Percentiles rank a stretch among this genome's conserved stretches.
Conservation (phyloP, 2,329 filamentous ascomycete genomes). For the Atkinsonella hypoxylon region DNA sequence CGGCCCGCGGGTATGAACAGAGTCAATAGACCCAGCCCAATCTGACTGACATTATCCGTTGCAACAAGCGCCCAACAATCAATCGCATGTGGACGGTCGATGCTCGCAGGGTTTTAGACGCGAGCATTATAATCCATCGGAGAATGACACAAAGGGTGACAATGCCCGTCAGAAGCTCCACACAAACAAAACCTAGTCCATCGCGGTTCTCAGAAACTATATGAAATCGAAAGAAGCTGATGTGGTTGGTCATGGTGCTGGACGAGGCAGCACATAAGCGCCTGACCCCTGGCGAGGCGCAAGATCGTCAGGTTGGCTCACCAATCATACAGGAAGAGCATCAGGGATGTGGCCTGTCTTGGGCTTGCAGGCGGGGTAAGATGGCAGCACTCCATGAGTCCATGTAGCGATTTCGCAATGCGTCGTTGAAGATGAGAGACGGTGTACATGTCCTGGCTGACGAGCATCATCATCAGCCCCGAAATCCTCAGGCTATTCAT, state of each 20-base stretch:
- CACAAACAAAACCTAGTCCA: too few relatives aligned
- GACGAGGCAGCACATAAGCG: slow-evolving; percentile 14
- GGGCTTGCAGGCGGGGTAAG: slow-evolving; percentile 5
- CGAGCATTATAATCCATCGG: background rate
- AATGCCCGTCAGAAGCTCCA: background rate
- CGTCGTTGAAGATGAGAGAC: too few relatives aligned
- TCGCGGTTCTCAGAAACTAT: background rate
- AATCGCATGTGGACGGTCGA: background rate
- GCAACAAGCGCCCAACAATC: background rate
- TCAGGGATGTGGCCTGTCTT: slow-evolving; percentile 14
- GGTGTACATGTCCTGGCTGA: background rate
- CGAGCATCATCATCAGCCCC: background rate
- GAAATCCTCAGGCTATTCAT: background rate
- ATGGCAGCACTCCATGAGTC: too few relatives aligned
- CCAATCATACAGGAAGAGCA: slow-evolving; percentile 17
- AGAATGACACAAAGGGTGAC: background rate
- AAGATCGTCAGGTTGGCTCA: slow-evolving; percentile 1
- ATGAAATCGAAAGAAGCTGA: background rate
- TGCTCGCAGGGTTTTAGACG: background rate
- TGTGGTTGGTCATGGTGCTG: slow-evolving; percentile 2
- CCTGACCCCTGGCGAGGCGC: slow-evolving; percentile 11
- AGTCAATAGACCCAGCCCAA: background rate
- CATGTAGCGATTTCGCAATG: too few relatives aligned
- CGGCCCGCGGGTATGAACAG: background rate
- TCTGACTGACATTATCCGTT: background rate